Evolutionary conservation across 2,329 filamentous ascomycete species (phyloP), one percentile per base, ranked within the genome.

Genomic region (Neurospora crassa): DNA sequence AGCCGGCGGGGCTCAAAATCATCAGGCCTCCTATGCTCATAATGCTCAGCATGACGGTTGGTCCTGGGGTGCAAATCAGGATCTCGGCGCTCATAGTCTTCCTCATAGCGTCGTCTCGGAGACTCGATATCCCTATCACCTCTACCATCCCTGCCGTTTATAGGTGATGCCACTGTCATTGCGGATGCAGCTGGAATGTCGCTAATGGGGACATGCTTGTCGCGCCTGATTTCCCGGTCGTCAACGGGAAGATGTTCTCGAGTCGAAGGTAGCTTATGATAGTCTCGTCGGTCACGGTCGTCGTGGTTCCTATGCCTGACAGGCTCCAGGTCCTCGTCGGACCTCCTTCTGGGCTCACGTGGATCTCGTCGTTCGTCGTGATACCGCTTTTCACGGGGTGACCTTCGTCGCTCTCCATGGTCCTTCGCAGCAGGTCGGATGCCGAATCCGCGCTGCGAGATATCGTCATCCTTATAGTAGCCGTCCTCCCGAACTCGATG

Each of bases 391-490:
- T 80, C 76, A 71, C 78, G 74, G 40, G 81, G 74, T 63, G 53
- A 63, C 2, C 77, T 76, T 18, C 78, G 79, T 29, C 68, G 73
- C 11, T 78, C 78, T 8, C 78, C 75, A n/a, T 76, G 74, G 29
- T 80, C 80, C 12, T 79, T 74, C 11, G 76, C 73, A 18, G 82
- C 83, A 10, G 84, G 82, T 29, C 85, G 84, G 71, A 88, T 83
- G 34, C 86, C 86, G 73, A 87, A 88, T 0, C 86, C 86, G 47
- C 86, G 85, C 12, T 79, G 72, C 2, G 80, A 72, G 16, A 87
- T 80, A 45, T 79, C 80, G 1, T 87, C 84, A 69, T 87, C 85
- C 24, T 81, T 82, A 73, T 83, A 85, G 40, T 76, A 76, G 14
- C 82, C 81, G 11, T 75, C 74, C 14, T 86, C 83, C 37, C 83